These are phyloP conservation scores for Senecio squalidus DNA, from an alignment of 140 eudicot genomes.

Conservation along the genomic window DNA sequence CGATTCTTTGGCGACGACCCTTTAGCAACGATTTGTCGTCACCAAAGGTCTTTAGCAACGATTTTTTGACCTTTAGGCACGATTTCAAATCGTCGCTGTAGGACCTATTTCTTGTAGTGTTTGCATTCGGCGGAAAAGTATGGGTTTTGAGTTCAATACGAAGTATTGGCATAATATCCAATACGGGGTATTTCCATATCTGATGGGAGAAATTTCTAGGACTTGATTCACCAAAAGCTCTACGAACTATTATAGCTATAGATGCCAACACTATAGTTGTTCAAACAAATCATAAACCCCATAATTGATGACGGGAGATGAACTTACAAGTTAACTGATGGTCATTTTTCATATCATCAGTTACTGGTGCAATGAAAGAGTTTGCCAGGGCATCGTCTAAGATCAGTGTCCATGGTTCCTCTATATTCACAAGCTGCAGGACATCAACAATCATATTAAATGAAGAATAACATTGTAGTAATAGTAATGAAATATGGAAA, in stretches of 20 bases:
- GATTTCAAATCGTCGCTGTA: too few species aligned
- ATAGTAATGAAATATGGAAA: not conserved
- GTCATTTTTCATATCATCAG: slow-evolving; percentile 77
- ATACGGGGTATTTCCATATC: too few species aligned
- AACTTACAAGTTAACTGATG: slow-evolving; percentile 68
- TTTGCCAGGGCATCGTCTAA: slow-evolving; percentile 75
- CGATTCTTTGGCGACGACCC: too few species aligned
- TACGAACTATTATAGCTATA: not conserved
- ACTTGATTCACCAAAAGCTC: not conserved
- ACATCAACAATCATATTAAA: not conserved
- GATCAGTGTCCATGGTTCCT: slow-evolving; percentile 82
- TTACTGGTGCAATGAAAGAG: slow-evolving; percentile 85
- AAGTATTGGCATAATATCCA: too few species aligned
- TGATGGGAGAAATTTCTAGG: too few species aligned
- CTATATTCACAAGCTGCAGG: slow-evolving; percentile 61
- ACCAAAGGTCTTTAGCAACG: too few species aligned
- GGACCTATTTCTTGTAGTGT: too few species aligned
- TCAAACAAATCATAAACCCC: not conserved
- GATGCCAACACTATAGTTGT: not conserved
- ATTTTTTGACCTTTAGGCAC: too few species aligned
- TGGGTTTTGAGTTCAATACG: too few species aligned
- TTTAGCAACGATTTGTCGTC: too few species aligned
- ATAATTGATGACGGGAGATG: not conserved
- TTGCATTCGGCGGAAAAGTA: too few species aligned
- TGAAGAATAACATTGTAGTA: not conserved